Percentiles rank a stretch among this genome's conserved stretches.
These are phyloP conservation scores for Calocybe cyanea DNA, from an alignment of 768 basidiomycete species.

Conservation along the genomic window DNA sequence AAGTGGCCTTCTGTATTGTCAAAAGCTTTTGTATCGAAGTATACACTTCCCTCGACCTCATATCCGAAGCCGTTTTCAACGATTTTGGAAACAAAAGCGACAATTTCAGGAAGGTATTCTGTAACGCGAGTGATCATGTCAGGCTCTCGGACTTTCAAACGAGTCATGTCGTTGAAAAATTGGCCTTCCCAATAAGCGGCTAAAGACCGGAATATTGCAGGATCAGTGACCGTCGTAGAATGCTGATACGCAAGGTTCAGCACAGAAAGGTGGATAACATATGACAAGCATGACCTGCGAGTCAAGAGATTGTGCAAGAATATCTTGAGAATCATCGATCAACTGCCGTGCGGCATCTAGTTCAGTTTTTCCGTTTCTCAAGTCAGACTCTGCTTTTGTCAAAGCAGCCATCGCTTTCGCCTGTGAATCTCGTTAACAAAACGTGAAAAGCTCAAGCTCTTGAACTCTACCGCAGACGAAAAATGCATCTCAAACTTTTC, in stretches of 20 bases:
- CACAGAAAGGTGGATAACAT: constrained; percentile 6
- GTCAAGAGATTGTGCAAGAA: constrained; percentile 72
- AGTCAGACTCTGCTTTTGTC: constrained; percentile 37
- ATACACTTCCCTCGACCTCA: constrained; percentile 72
- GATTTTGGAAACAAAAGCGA: constrained; percentile 81
- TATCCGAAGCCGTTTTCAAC: constrained; percentile 82
- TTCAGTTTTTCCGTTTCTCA: constrained; percentile 38
- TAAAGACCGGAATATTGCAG: constrained; percentile 74
- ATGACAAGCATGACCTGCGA: constrained; percentile 48
- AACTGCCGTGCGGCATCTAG: constrained; percentile 49
- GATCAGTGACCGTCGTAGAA: constrained; percentile 80
- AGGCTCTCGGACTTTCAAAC: constrained; percentile 82
- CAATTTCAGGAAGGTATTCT: constrained; percentile 95
- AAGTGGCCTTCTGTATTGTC: constrained; percentile 72
- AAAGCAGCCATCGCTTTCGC: constrained; percentile 51
- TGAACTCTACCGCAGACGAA: constrained; percentile 61
- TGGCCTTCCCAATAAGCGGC: constrained; percentile 86
- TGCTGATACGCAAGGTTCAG: constrained; percentile 39
- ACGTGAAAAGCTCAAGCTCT: constrained; percentile 12
- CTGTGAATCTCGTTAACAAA: constrained; percentile 28
- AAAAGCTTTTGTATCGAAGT: constrained; percentile 85
- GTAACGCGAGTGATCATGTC: constrained; percentile 93
- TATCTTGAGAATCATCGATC: constrained; percentile 72
- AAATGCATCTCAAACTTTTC: constrained; percentile 95
- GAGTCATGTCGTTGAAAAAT: constrained; percentile 90